phyloP scores from a whole-genome alignment of 1,284 basidiomycete species.

The Apiotrichum gamsii region DNA sequence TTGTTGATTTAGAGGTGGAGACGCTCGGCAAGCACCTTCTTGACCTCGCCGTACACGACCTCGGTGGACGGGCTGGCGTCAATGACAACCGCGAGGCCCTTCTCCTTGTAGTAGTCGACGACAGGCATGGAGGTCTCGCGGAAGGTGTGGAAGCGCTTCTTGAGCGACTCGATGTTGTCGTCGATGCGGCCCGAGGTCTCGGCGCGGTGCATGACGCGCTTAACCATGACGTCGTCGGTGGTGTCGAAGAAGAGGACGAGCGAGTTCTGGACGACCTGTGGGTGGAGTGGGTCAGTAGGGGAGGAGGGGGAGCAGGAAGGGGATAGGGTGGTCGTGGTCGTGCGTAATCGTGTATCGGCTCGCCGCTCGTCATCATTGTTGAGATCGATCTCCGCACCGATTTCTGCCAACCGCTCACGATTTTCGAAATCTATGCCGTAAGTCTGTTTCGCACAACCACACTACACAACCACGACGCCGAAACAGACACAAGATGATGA shows the following conservation, averaged over 20 bases:
- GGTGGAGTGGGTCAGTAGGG: background rate
- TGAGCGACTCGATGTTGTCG: conserved; percentile 92
- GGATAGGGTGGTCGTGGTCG: background rate
- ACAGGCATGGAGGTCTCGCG: conserved; percentile 93
- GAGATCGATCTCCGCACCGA: too few species aligned
- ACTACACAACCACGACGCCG: background rate
- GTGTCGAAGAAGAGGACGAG: conserved; percentile 86
- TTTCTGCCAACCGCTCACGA: too few species aligned
- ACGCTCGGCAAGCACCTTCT: conserved; percentile 52
- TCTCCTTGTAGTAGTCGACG: conserved; percentile 71
- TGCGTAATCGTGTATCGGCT: too few species aligned
- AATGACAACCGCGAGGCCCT: conserved; percentile 72
- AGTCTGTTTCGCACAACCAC: background rate
- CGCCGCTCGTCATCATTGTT: too few species aligned
- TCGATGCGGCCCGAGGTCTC: conserved; percentile 95
- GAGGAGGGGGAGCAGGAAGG: background rate
- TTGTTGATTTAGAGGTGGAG: conserved; percentile 12
- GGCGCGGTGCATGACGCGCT: conserved; percentile 77
- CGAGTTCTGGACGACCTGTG: conserved; percentile 69
- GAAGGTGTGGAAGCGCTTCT: conserved; percentile 90
- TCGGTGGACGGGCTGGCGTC: conserved; percentile 69
- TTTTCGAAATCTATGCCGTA: too few species aligned
- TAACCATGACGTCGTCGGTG: conserved; percentile 79
- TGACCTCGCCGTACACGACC: conserved; percentile 62
- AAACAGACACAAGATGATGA: background rate